A percentile compares a stretch with the other conserved stretches of the same genome.
phyloP scores from a whole-genome alignment of 192 early-diverging fungal genomes.

The Globomyces pollinis-pini region DNA sequence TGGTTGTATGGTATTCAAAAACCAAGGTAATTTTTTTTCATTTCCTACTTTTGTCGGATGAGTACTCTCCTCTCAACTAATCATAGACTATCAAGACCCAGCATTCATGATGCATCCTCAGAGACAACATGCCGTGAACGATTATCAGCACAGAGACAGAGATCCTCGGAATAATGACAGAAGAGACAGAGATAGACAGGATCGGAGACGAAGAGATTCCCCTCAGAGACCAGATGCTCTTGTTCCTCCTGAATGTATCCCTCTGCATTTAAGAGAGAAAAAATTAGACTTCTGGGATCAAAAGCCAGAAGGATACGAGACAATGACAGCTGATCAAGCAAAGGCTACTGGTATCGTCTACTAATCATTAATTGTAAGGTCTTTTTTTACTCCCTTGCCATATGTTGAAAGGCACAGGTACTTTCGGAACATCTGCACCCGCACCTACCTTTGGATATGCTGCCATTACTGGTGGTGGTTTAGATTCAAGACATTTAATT shows the following conservation, averaged over 20 bases:
- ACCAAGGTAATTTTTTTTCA: too few relatives aligned
- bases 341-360: constrained; percentile 65
- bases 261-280: constrained; percentile 66
- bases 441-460: constrained; percentile 47
- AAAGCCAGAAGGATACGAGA: constrained; percentile 81
- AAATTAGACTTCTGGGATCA: constrained; percentile 91
- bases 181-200: constrained; percentile 1
- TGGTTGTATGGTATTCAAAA: too few relatives aligned
- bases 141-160: too few relatives aligned
- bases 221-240: background rate
- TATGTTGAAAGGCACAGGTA: constrained; percentile 8
- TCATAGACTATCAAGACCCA: too few relatives aligned
- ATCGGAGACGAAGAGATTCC: background rate
- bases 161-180: too few relatives aligned
- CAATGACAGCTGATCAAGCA: constrained; percentile 73
- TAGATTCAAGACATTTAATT: constrained; percentile 55
- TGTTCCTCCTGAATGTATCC: constrained; percentile 35
- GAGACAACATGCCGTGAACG: too few relatives aligned
- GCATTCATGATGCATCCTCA: too few relatives aligned
- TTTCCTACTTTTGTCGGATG: too few relatives aligned
- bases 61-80: too few relatives aligned
- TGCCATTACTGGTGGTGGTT: constrained; percentile 62
- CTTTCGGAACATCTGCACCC: background rate
- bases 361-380: background rate
- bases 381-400: constrained; percentile 9